A percentile compares a stretch with the other conserved stretches of the same genome.
Evolutionary conservation across 257 asterid genomes (phyloP).

Genomic region (Nicotiana obtusifolia): DNA sequence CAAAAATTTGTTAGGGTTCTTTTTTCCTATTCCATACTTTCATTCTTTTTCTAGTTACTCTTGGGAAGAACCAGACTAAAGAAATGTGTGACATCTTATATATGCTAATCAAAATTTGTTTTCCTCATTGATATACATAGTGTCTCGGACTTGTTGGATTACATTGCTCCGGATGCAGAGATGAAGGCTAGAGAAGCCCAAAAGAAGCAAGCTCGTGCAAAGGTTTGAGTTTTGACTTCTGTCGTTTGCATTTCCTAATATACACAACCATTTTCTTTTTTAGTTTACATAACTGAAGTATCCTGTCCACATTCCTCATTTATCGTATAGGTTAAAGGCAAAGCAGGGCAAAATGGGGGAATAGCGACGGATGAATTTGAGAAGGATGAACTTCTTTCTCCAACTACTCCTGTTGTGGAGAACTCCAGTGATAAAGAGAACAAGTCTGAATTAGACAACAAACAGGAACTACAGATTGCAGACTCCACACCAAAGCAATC

Average conservation of each 20-base stretch:
- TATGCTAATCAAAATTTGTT: neutral
- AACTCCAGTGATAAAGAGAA: slow-evolving; percentile 59
- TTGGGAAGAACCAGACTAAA: neutral
- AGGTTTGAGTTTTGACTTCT: slow-evolving; percentile 32
- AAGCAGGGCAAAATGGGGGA: slow-evolving; percentile 55
- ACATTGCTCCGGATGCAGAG: slow-evolving; percentile 83
- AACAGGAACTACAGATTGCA: slow-evolving; percentile 29
- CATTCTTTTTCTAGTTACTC: neutral
- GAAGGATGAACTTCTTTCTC: slow-evolving; percentile 39
- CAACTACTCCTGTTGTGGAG: slow-evolving; percentile 41
- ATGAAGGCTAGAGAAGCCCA: slow-evolving; percentile 84
- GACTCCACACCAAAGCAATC: slow-evolving; percentile 28
- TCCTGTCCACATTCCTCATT: slow-evolving; percentile 22
- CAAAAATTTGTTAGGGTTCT: neutral
- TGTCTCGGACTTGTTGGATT: slow-evolving; percentile 83
- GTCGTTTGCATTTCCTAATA: neutral
- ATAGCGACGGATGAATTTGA: slow-evolving; percentile 38
- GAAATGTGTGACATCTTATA: neutral
- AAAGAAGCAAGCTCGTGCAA: slow-evolving; percentile 79
- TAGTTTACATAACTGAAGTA: neutral
- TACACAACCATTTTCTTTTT: neutral
- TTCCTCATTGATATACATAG: slow-evolving; percentile 23
- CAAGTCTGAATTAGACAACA: slow-evolving; percentile 42
- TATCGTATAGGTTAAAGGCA: slow-evolving; percentile 52
- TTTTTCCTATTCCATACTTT: neutral